These are phyloP conservation scores for Euphrasia confusa DNA, from an alignment of 257 asterid species.

Conservation along the genomic window DNA sequence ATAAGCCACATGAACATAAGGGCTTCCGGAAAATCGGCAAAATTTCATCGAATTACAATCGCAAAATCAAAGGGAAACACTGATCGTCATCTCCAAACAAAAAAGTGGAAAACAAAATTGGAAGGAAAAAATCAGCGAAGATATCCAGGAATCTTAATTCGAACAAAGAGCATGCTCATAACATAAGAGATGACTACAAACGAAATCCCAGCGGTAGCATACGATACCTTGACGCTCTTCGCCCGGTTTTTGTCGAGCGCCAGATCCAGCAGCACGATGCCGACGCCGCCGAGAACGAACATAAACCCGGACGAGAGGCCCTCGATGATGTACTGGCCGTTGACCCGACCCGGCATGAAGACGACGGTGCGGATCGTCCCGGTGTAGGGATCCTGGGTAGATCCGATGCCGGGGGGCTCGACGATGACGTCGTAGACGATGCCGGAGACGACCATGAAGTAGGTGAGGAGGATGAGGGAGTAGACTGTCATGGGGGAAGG, in stretches of 20 bases:
- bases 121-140: constrained; percentile 45
- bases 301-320: constrained; percentile 26
- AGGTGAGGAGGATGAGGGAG: constrained; percentile 60
- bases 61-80: neutral
- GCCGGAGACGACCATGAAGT: constrained; percentile 83
- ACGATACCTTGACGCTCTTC: constrained; percentile 77
- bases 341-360: constrained; percentile 66
- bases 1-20: neutral
- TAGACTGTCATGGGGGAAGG: constrained; percentile 80
- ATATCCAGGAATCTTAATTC: constrained; percentile 86
- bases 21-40: neutral
- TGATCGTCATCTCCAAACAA: no score
- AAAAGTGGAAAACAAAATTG: neutral
- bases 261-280: constrained; percentile 78
- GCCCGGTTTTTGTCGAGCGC: constrained; percentile 29
- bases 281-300: constrained; percentile 88
- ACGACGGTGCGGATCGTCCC: constrained; percentile 66
- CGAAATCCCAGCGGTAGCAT: constrained; percentile 65
- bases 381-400: constrained; percentile 57
- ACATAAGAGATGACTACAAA: constrained; percentile 71
- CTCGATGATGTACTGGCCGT: constrained; percentile 73
- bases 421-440: constrained; percentile 73
- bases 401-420: constrained; percentile 81
- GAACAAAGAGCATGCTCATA: constrained; percentile 86
- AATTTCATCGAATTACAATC: neutral